These are phyloP conservation scores for Mortierella sp. DNA, from an alignment of 371 early-diverging fungal species.

Conservation along the genomic window DNA sequence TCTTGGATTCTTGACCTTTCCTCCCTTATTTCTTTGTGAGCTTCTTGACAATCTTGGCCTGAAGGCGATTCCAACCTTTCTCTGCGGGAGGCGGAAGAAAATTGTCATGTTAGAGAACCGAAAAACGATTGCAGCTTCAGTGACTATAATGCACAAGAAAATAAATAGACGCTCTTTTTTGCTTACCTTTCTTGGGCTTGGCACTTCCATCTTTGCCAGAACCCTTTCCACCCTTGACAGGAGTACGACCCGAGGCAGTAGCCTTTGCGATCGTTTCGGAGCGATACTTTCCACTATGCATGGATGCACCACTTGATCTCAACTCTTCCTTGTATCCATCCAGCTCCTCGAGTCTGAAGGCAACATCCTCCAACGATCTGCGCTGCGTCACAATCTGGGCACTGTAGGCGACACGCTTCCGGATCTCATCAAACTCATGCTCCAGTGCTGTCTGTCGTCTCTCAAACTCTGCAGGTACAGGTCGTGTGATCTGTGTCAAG, in stretches of 20 bases:
- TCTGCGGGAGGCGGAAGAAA: not conserved
- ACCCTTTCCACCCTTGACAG: too few relatives aligned
- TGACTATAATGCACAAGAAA: too few relatives aligned
- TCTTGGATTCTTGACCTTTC: not conserved
- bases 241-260: too few relatives aligned
- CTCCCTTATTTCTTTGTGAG: constrained; percentile 28
- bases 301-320: constrained; percentile 4
- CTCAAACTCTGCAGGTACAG: constrained; percentile 42
- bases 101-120: too few relatives aligned
- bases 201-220: too few relatives aligned
- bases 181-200: too few relatives aligned
- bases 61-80: constrained; percentile 46
- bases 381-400: constrained; percentile 48
- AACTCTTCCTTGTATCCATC: constrained; percentile 25
- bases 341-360: constrained; percentile 29
- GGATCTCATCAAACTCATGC: constrained; percentile 45
- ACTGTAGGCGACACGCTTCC: constrained; percentile 38
- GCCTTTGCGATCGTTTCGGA: too few relatives aligned
- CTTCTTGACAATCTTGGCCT: constrained; percentile 54
- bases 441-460: constrained; percentile 29
- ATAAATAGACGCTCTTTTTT: too few relatives aligned
- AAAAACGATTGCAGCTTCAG: too few relatives aligned
- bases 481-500: constrained; percentile 30
- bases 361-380: constrained; percentile 38
- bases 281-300: not conserved